Evolutionary conservation across 164 flowering plant species (phyloP), one percentile per base, ranked within the genome.

Genomic region (Paratinospora sagittata): DNA sequence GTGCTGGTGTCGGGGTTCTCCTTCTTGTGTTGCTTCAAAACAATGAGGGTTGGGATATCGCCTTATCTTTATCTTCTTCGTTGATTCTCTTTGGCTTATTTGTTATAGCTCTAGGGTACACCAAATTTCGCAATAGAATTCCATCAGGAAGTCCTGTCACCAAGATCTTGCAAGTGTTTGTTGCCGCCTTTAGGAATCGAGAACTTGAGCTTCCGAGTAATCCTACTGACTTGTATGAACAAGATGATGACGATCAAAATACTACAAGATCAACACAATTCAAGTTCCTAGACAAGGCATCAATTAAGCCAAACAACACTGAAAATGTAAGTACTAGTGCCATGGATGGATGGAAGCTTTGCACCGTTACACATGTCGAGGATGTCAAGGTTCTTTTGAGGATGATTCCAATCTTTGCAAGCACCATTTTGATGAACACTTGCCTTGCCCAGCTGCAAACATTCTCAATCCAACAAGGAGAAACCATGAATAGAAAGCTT

Each of bases 351-450:
- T 80, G 86, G 82, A 80, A 75, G 37, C 60, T 78, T 4, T 84
- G 87, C 75, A 81, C 78, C 0, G 81, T 80, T 6, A 69, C 78
- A 2, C 84, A 81, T 66, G 87, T 86, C 6, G 85, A 86, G 78
- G 85, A 83, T 77, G 85, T 83, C 67, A 86, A 86, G 73, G 78
- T 78, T 13, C 60, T 86, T 1, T n/a, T 86, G 6, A 82, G 85
- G 16, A 80, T 83, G 17, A 11, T 83, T 6, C 89, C 89, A 1
- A 83, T 84, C 13, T 83, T 86, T 23, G 83, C 86, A 24, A 81
- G 86, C 80, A 84, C 89, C 71, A 86, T 86, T 3, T 62, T 86
- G 43, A 84, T 86, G 86, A 86, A 84, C 79, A 84, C 89, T 21
- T 83, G 85, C 27, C 57, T 84, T 37, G 89, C 89, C 69, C 89